Evolutionary conservation across 768 basidiomycete species (phyloP).

Genomic region (Rhodotorula paludigena): DNA sequence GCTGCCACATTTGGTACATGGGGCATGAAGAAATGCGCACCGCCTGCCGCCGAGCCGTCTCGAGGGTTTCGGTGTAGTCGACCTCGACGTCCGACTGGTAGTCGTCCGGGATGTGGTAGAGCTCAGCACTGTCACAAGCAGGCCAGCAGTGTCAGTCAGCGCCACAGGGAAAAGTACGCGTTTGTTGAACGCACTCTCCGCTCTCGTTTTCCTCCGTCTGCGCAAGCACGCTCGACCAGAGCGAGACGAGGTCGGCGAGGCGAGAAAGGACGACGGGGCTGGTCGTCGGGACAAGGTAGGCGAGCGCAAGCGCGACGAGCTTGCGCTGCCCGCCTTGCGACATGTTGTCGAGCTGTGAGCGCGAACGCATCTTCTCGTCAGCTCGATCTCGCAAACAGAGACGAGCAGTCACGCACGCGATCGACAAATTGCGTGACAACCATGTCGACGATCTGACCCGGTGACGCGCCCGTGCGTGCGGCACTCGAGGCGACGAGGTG

Average conservation of each 20-base stretch:
- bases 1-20: too few species aligned
- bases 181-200: constrained; percentile 35
- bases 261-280: constrained; percentile 66
- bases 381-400: background rate
- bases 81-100: constrained; percentile 33
- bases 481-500: constrained; percentile 66
- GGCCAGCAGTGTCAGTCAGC: too few species aligned
- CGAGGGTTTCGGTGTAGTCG: constrained; percentile 64
- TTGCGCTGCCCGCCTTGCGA: constrained; percentile 79
- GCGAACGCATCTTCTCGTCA: background rate
- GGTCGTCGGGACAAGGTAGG: constrained; percentile 68
- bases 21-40: constrained; percentile 50
- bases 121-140: constrained; percentile 9
- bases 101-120: constrained; percentile 33
- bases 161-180: background rate
- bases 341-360: constrained; percentile 78
- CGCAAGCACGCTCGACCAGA: constrained; percentile 84
- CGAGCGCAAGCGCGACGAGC: constrained; percentile 74
- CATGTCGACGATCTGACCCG: constrained; percentile 59
- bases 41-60: constrained; percentile 67
- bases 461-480: constrained; percentile 50
- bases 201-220: constrained; percentile 68
- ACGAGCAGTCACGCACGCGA: constrained; percentile 46
- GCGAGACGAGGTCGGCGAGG: constrained; percentile 71
- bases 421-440: constrained; percentile 78